Evolutionary conservation across 495 filamentous ascomycete genomes (phyloP).

Genomic region (Hyaloscypha hepaticicola): DNA sequence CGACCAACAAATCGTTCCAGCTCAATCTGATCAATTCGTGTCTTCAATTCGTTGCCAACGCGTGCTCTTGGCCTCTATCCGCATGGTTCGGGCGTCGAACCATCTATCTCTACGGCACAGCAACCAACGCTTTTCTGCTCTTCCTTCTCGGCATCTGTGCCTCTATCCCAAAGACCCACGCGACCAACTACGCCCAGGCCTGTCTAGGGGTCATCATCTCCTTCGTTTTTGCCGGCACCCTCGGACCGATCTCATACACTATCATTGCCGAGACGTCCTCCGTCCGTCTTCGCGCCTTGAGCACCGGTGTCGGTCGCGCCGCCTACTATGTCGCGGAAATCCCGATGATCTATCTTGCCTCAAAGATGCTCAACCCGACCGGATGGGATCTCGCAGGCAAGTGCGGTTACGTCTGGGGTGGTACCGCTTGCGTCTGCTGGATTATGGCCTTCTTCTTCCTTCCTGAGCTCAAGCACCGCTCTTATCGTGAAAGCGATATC

Average conservation of each 20-base stretch:
- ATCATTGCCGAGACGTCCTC: conserved; percentile 60
- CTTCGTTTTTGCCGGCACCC: conserved; percentile 51
- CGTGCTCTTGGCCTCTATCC: conserved; percentile 37
- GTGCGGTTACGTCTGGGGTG: conserved; percentile 56
- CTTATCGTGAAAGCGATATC: conserved; percentile 69
- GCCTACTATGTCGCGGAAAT: conserved; percentile 52
- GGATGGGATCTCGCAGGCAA: conserved; percentile 52
- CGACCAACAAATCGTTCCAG: conserved; percentile 44
- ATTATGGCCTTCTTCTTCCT: conserved; percentile 54
- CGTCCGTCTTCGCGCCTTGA: conserved; percentile 53
- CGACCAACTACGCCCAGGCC: conserved; percentile 47
- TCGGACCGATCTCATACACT: conserved; percentile 54
- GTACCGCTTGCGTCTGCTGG: conserved; percentile 43
- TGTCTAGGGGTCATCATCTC: conserved; percentile 58
- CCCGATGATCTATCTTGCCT: conserved; percentile 45
- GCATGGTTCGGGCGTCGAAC: conserved; percentile 24
- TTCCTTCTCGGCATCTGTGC: conserved; percentile 49
- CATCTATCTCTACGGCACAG: conserved; percentile 28
- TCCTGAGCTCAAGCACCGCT: conserved; percentile 66
- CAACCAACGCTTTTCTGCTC: conserved; percentile 15
- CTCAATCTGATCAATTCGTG: conserved; percentile 38
- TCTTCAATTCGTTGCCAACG: conserved; percentile 36
- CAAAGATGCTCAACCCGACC: conserved; percentile 48
- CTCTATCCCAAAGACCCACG: conserved; percentile 44
- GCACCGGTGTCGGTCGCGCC: conserved; percentile 54